Evolutionary conservation across 75 land plant species (phyloP), one percentile per base, ranked within the genome.

Genomic region (Pinus tabuliformis): DNA sequence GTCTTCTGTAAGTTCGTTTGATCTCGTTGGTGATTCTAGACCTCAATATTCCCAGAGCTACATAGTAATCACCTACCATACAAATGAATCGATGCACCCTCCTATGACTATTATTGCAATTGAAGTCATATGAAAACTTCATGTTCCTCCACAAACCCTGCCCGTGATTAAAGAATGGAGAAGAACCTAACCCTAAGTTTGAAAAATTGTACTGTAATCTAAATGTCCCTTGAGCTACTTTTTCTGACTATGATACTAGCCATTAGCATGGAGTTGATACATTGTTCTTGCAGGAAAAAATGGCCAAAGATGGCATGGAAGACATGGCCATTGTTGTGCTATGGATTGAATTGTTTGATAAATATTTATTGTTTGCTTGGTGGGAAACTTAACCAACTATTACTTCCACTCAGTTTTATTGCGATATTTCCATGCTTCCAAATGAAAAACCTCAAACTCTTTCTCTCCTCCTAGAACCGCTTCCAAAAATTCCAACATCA

Each of bases 391-490:
- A 9, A 49, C 11, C 8, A 2, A 11, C 11, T 7, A 49, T 8
- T 8, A 9, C 52, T 49, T 9, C 52, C 52, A 8, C 52, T 49
- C 0, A 6, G 11, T 49, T 8, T 49, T 8, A 75, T 59, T 72
- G 72, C 99, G 94, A 30, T 57, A 73, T 63, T 86, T 87, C 81
- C 99, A 96, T 65, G 89, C 84, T 77, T 94, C 99, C 77, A 94
- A 84, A 78, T 96, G 99, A 22, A 86, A 83, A 21, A 93, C 85
- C 77, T 87, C 90, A 87, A 96, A 89, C 75, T 90, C 97, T 80
- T 90, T 96, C 78, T 96, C 99, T 39, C 88, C 78, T 77, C 99
- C 99, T 83, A 92, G 92, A 30, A 96, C 90, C 33, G 93, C 87
- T 82, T 90, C 99, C 57, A 86, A 82, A 83, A 94, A 96, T 76